A percentile compares a stretch with the other conserved stretches of the same genome.
Conservation (phyloP, 108 stramenopile species). For the Conticribra guillardii region DNA sequence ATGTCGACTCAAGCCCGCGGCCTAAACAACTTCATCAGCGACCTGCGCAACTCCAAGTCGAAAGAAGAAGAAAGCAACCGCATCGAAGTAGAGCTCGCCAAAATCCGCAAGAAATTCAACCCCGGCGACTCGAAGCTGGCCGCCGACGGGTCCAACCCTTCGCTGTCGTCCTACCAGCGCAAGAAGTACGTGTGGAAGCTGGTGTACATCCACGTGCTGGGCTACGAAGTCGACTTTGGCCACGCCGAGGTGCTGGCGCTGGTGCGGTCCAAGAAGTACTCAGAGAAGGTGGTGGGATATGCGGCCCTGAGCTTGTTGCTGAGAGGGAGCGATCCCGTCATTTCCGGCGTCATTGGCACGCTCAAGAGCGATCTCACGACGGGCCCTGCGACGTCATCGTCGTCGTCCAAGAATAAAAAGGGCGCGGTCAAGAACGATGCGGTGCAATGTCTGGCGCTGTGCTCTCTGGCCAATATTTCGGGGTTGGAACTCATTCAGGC, state of each 20-base stretch:
- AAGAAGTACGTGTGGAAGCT: slow-evolving; percentile 99
- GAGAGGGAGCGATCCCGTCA: slow-evolving; percentile 87
- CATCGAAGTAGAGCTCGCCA: slow-evolving; percentile 97
- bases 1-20: slow-evolving; percentile 89
- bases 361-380: slow-evolving; percentile 87
- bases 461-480: slow-evolving; percentile 85
- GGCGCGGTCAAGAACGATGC: slow-evolving; percentile 64
- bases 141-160: slow-evolving; percentile 76
- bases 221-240: slow-evolving; percentile 99
- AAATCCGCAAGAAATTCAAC: slow-evolving; percentile 97
- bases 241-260: slow-evolving; percentile 94
- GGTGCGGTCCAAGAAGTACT: slow-evolving; percentile 86
- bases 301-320: slow-evolving; percentile 91
- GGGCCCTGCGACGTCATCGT: slow-evolving; percentile 22
- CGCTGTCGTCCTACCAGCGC: slow-evolving; percentile 88
- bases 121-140: slow-evolving; percentile 68
- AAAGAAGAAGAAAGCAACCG: slow-evolving; percentile 92
- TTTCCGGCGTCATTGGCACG: slow-evolving; percentile 85
- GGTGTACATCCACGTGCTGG: slow-evolving; percentile 97
- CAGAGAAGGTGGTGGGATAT: slow-evolving; percentile 97
- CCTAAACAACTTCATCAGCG: slow-evolving; percentile 92
- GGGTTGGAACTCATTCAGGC: slow-evolving; percentile 89
- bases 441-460: slow-evolving; percentile 82
- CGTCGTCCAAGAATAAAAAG: slow-evolving; percentile 50
- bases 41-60: slow-evolving; percentile 88